phyloP scores from a whole-genome alignment of 2,329 filamentous ascomycete genomes.

The Xylaria sp. region DNA sequence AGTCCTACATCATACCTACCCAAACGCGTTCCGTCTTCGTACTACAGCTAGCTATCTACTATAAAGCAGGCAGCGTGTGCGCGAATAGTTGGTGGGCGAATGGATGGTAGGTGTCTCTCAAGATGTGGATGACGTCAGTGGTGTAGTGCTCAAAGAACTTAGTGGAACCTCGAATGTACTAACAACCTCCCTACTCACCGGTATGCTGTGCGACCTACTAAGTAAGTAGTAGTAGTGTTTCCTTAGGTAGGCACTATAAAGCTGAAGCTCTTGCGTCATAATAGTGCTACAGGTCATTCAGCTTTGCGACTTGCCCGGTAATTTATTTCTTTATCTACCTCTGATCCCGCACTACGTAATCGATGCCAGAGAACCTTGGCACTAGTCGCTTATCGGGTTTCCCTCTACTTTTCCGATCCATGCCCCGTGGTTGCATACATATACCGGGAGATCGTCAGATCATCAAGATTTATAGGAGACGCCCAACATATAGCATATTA shows the following conservation, averaged over 20 bases:
- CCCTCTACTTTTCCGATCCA: constrained; percentile 10
- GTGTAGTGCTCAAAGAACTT: constrained; percentile 8
- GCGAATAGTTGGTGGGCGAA: constrained; percentile 11
- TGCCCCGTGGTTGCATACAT: background rate
- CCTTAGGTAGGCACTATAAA: background rate
- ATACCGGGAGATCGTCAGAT: background rate
- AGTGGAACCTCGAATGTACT: constrained; percentile 2
- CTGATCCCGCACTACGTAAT: constrained; percentile 2
- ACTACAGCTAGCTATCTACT: background rate
- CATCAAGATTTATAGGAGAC: constrained; percentile 1
- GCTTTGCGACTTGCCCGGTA: background rate
- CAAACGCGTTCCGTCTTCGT: constrained; percentile 29
- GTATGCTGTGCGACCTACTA: background rate
- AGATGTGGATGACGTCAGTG: constrained; percentile 32
- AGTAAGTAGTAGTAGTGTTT: no score
- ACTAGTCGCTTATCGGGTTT: constrained; percentile 34
- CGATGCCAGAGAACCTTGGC: constrained; percentile 35
- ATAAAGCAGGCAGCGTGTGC: constrained; percentile 1
- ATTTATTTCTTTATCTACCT: background rate
- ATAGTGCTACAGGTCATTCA: background rate
- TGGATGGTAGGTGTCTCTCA: background rate
- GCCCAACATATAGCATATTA: no score
- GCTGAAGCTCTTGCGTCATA: constrained; percentile 24
- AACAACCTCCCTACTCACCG: background rate
- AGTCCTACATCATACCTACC: constrained; percentile 32